Evolutionary conservation across 495 filamentous ascomycete species (phyloP).

Genomic region (Penicillium cosmopolitanum): DNA sequence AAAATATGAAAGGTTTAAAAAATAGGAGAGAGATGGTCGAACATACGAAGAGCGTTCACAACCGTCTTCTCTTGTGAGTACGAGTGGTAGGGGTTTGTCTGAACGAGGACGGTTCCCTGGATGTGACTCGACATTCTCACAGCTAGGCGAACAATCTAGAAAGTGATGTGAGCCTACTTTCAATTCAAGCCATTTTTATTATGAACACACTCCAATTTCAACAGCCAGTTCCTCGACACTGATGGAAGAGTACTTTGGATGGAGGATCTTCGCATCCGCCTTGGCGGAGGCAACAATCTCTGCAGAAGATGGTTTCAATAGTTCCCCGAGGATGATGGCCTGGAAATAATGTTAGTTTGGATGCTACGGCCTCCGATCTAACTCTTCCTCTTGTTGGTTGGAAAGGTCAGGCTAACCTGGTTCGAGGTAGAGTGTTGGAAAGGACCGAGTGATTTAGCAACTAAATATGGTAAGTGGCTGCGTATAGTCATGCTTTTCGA

Average conservation of each 20-base stretch:
- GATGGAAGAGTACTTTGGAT: conserved; percentile 41
- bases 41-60: conserved; percentile 57
- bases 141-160: conserved; percentile 56
- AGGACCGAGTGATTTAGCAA: conserved; percentile 58
- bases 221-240: conserved; percentile 55
- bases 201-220: conserved; percentile 56
- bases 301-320: conserved; percentile 52
- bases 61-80: conserved; percentile 57
- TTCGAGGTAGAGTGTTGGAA: conserved; percentile 72
- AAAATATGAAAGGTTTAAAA: not conserved
- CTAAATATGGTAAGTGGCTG: conserved; percentile 31
- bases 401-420: conserved; percentile 44
- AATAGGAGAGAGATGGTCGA: not conserved
- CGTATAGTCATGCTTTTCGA: not conserved
- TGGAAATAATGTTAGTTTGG: not conserved
- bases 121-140: conserved; percentile 56
- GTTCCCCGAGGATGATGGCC: conserved; percentile 64
- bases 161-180: not conserved
- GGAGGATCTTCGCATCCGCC: conserved; percentile 38
- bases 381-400: not conserved
- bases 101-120: conserved; percentile 59
- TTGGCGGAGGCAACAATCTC: conserved; percentile 51
- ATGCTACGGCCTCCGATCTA: not conserved
- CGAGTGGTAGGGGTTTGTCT: conserved; percentile 62
- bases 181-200: not conserved